Evolutionary conservation across 2,329 filamentous ascomycete species (phyloP).

Genomic region (Aphanocladium album): DNA sequence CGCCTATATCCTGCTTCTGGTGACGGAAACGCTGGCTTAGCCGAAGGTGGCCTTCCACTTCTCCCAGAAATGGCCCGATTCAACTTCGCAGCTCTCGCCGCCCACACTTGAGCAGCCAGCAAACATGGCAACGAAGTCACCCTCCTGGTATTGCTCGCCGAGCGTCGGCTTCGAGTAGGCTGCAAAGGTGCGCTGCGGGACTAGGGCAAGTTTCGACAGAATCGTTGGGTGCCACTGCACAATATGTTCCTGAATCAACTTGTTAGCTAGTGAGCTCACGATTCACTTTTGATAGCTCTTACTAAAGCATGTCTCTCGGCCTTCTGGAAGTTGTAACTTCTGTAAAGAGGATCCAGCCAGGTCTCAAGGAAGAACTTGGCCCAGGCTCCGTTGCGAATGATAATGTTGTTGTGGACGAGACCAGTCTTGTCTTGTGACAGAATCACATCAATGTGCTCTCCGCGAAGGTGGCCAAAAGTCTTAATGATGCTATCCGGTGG

Average conservation of each 20-base stretch:
- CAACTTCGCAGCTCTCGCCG: conserved; percentile 62
- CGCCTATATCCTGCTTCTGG: not conserved
- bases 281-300: conserved; percentile 28
- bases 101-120: conserved; percentile 60
- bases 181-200: conserved; percentile 83
- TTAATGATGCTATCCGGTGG: conserved; percentile 96
- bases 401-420: conserved; percentile 68
- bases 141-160: conserved; percentile 68
- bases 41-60: conserved; percentile 42
- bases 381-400: conserved; percentile 83
- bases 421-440: conserved; percentile 81
- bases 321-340: conserved; percentile 94
- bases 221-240: conserved; percentile 97
- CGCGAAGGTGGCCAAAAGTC: conserved; percentile 79
- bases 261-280: conserved; percentile 22
- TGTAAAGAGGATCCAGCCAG: conserved; percentile 93
- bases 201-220: conserved; percentile 78
- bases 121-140: conserved; percentile 80
- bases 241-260: conserved; percentile 63
- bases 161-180: conserved; percentile 59
- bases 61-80: conserved; percentile 53
- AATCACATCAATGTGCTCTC: conserved; percentile 73
- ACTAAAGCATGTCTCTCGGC: conserved; percentile 88
- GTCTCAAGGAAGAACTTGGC: conserved; percentile 87
- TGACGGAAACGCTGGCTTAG: not conserved